These are phyloP conservation scores for Phaeosphaeria sp. DNA, from an alignment of 2,329 filamentous ascomycete genomes.

Conservation along the genomic window DNA sequence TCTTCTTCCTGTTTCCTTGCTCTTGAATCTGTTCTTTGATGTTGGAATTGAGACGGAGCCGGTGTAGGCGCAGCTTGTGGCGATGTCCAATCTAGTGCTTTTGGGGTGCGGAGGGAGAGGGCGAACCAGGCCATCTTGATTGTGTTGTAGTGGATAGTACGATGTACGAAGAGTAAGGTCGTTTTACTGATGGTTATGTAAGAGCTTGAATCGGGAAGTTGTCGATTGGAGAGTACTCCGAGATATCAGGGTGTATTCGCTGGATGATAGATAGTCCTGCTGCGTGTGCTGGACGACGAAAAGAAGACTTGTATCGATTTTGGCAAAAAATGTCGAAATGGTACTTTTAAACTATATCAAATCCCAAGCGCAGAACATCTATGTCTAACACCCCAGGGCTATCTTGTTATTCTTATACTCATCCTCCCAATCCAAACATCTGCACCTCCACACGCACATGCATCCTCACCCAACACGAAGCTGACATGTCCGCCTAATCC, in stretches of 20 bases:
- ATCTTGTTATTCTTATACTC: neutral
- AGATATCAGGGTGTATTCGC: neutral
- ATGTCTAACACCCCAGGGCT: no score
- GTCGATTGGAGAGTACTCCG: neutral
- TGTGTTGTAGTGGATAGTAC: no score
- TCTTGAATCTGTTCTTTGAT: neutral
- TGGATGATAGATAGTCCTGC: neutral
- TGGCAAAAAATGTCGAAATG: no score
- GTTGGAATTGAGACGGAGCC: neutral
- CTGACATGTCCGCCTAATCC: neutral
- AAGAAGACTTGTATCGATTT: no score
- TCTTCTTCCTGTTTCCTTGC: neutral
- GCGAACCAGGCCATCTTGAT: conserved; percentile 6
- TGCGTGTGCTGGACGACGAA: no score
- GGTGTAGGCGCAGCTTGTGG: neutral
- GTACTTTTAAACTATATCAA: no score
- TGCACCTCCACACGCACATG: neutral
- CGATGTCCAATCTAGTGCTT: neutral
- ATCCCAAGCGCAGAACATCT: no score
- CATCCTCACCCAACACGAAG: neutral
- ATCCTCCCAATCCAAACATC: neutral
- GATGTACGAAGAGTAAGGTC: neutral
- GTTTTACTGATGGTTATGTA: neutral
- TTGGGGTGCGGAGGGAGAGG: neutral
- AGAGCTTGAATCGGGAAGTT: neutral